Percentiles rank a stretch among this genome's conserved stretches.
Conservation (phyloP, 306 rosid genomes). For the Vigna mungo region DNA sequence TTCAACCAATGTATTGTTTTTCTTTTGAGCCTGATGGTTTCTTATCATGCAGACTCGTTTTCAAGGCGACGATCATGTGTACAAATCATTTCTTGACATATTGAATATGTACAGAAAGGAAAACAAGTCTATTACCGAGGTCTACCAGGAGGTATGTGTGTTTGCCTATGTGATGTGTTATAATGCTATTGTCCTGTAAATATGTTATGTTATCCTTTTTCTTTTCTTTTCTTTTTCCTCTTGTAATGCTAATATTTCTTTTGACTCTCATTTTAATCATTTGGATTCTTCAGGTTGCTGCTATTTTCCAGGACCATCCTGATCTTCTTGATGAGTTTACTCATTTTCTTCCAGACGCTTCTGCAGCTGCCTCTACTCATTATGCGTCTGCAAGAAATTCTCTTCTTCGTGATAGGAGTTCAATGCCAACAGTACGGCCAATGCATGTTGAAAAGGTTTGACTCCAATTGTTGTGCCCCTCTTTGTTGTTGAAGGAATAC, state of each 20-base stretch:
- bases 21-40: conserved; percentile 46
- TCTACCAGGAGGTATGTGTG: conserved; percentile 82
- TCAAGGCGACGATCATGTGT: conserved; percentile 90
- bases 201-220: conserved; percentile 24
- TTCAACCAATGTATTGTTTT: conserved; percentile 37
- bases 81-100: conserved; percentile 93
- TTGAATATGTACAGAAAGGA: conserved; percentile 98
- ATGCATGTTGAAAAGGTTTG: conserved; percentile 81
- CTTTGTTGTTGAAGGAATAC: neutral
- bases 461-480: conserved; percentile 28
- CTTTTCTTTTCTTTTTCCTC: conserved; percentile 12
- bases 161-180: conserved; percentile 10
- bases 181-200: conserved; percentile 25
- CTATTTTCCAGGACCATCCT: conserved; percentile 80
- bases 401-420: conserved; percentile 79
- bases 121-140: conserved; percentile 79
- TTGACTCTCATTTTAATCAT: conserved; percentile 35
- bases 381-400: conserved; percentile 68
- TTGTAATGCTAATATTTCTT: conserved; percentile 6
- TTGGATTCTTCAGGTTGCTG: conserved; percentile 74
- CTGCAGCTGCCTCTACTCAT: conserved; percentile 67
- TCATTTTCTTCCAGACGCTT: conserved; percentile 87
- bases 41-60: conserved; percentile 79
- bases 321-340: conserved; percentile 90
- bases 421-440: conserved; percentile 75